Conservation (phyloP, 495 filamentous ascomycete genomes). For the Entonaema liquescens region DNA sequence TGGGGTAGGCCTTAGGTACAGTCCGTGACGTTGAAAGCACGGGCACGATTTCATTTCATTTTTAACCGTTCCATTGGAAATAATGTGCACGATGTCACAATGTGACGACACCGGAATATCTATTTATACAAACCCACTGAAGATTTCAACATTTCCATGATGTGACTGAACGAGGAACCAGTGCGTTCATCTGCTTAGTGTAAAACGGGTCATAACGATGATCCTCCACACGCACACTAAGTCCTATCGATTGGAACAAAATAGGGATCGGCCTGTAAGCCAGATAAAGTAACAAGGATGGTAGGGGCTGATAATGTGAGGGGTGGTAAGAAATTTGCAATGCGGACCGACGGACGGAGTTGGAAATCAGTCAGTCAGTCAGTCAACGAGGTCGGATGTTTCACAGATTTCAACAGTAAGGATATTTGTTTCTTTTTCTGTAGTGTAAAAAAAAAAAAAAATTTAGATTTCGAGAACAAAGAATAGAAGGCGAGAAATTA, state of each 20-base stretch:
- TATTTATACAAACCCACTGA: constrained; percentile 11
- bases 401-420: constrained; percentile 9
- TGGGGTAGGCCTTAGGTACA: not conserved
- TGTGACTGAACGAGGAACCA: constrained; percentile 11
- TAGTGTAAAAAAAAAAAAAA: not conserved
- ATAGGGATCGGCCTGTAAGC: constrained; percentile 33
- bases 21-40: not conserved
- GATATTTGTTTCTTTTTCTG: not conserved
- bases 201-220: constrained; percentile 11
- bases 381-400: constrained; percentile 8
- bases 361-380: constrained; percentile 8
- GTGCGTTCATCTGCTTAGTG: constrained; percentile 14
- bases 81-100: constrained; percentile 30
- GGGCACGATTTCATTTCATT: not conserved
- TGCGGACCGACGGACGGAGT: constrained; percentile 24
- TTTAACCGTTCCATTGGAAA: not conserved
- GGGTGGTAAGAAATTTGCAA: constrained; percentile 10
- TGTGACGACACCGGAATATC: constrained; percentile 26
- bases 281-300: constrained; percentile 8
- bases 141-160: constrained; percentile 11
- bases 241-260: constrained; percentile 28
- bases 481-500: constrained; percentile 6
- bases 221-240: constrained; percentile 32
- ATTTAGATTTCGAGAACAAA: constrained; percentile 26
- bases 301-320: constrained; percentile 1